Evolutionary conservation across 139 green algal species (phyloP).

Genomic region (Tetradesmus lagerheimii): DNA sequence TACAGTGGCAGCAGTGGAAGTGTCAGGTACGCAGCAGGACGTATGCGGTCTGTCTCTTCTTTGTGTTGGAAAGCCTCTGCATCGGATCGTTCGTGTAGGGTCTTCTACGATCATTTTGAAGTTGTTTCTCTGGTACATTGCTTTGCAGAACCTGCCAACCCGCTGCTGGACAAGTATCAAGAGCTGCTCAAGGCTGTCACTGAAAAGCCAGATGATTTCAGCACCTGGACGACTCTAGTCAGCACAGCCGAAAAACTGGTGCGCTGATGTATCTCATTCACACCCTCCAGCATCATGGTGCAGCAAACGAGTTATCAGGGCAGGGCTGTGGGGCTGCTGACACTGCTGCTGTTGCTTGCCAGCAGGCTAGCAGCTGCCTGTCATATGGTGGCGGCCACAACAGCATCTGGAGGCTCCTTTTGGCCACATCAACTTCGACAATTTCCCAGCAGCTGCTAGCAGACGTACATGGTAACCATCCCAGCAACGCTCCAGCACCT

Average conservation of each 20-base stretch:
- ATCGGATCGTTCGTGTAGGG: background rate
- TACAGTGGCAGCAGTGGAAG: background rate
- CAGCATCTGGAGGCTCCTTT: background rate
- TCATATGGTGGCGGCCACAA: background rate
- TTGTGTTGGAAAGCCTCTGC: background rate
- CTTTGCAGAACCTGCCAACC: constrained; percentile 38
- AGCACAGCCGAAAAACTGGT: constrained; percentile 74
- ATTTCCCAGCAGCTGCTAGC: background rate
- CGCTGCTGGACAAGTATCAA: constrained; percentile 50
- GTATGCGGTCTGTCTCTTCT: background rate
- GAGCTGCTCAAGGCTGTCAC: constrained; percentile 61
- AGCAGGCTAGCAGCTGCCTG: background rate
- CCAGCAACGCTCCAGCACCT: constrained; percentile 10
- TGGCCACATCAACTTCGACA: background rate
- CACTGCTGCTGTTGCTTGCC: background rate
- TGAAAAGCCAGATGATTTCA: constrained; percentile 77
- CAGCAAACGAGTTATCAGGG: background rate
- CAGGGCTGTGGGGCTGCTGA: background rate
- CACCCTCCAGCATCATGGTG: background rate
- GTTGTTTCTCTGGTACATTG: background rate
- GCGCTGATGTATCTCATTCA: background rate
- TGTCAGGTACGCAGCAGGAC: background rate
- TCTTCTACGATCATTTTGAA: background rate
- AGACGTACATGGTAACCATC: background rate
- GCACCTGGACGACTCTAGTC: constrained; percentile 77